Evolutionary conservation across 177 flowering plant genomes (phyloP).

Genomic region (Vitis hybrid): DNA sequence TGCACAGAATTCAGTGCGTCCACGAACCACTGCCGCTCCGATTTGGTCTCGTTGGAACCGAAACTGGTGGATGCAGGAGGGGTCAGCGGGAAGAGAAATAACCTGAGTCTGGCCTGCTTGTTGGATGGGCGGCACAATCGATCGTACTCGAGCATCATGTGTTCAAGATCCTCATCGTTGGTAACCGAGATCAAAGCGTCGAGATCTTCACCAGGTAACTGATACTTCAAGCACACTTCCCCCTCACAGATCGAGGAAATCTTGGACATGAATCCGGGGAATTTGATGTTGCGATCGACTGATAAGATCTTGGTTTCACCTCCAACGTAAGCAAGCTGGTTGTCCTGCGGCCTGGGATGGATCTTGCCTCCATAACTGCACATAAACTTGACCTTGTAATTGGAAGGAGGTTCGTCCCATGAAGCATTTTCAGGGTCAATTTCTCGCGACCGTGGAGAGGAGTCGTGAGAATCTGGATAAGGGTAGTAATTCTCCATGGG

Average conservation of each 20-base stretch:
- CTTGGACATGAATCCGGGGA: conserved; percentile 36
- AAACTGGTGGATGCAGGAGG: conserved; percentile 17
- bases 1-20: conserved; percentile 60
- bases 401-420: conserved; percentile 44
- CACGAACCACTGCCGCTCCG: conserved; percentile 62
- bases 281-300: conserved; percentile 54
- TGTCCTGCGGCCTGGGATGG: conserved; percentile 66
- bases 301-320: conserved; percentile 82
- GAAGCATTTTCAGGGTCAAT: conserved; percentile 47
- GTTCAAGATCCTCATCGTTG: conserved; percentile 80
- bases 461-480: conserved; percentile 61
- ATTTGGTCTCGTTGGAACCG: conserved; percentile 25
- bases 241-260: conserved; percentile 37
- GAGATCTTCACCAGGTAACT: conserved; percentile 80
- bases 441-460: conserved; percentile 62
- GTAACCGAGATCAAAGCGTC: conserved; percentile 82
- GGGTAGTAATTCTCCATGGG: conserved; percentile 51
- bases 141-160: conserved; percentile 83
- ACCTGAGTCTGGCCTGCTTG: conserved; percentile 63
- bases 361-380: conserved; percentile 86
- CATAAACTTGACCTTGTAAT: conserved; percentile 64
- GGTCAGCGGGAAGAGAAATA: conserved; percentile 47
- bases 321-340: conserved; percentile 69
- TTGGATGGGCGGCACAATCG: conserved; percentile 48
- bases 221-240: conserved; percentile 62